A percentile compares a stretch with the other conserved stretches of the same genome.
phyloP scores from a whole-genome alignment of 495 filamentous ascomycete species.

The Penicillium arizonense region DNA sequence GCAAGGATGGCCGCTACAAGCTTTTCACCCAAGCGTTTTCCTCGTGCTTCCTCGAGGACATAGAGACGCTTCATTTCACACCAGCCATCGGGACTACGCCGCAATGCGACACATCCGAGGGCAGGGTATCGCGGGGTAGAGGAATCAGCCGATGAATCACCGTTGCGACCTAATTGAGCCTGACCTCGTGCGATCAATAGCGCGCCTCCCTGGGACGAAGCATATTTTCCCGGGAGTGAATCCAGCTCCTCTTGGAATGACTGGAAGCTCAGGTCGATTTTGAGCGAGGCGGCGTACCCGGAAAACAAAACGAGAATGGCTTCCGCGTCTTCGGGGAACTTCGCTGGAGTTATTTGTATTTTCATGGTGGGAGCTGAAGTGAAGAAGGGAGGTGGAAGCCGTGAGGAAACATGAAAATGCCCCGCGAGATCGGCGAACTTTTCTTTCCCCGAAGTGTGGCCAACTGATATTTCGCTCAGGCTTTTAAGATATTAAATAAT shows the following conservation, averaged over 20 bases:
- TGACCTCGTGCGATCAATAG: constrained; percentile 45
- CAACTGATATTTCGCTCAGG: too few species aligned
- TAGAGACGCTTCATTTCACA: constrained; percentile 65
- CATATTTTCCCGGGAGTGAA: constrained; percentile 55
- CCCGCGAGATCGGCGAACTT: background rate
- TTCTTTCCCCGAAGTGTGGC: too few species aligned
- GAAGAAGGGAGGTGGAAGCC: background rate
- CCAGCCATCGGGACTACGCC: constrained; percentile 17
- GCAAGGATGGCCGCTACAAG: constrained; percentile 44
- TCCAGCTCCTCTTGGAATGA: constrained; percentile 51
- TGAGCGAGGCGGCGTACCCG: constrained; percentile 50
- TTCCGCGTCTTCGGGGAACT: constrained; percentile 33
- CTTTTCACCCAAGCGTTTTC: constrained; percentile 45
- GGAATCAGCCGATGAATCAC: background rate
- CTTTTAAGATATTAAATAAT: too few species aligned
- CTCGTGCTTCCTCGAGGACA: constrained; percentile 42
- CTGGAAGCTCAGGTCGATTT: constrained; percentile 58
- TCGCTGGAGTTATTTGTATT: constrained; percentile 27
- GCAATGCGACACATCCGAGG: constrained; percentile 51
- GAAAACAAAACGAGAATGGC: constrained; percentile 43
- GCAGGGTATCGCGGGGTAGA: constrained; percentile 7
- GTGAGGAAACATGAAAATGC: too few species aligned
- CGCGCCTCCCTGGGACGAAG: constrained; percentile 36
- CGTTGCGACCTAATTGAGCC: background rate
- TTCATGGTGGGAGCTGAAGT: constrained; percentile 9